Evolutionary conservation across 306 rosid genomes (phyloP).

Genomic region (Psophocarpus tetragonolobus): DNA sequence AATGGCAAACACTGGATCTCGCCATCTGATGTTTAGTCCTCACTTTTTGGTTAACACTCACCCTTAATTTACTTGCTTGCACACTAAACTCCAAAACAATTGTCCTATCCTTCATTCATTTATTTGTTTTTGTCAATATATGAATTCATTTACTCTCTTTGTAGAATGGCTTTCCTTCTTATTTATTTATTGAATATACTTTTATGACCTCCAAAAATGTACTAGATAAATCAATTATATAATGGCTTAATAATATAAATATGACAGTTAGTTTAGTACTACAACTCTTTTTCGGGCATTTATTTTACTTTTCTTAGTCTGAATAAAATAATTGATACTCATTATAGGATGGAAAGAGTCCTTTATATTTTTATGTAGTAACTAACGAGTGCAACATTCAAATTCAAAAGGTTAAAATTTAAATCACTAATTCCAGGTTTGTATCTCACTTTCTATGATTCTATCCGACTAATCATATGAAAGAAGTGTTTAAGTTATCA

Average conservation of each 20-base stretch:
- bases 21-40: conserved; percentile 63
- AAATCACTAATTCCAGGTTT: no score
- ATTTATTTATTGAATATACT: background rate
- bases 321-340: no score
- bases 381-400: no score
- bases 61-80: background rate
- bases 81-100: background rate
- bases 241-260: background rate
- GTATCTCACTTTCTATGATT: no score
- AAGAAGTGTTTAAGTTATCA: no score
- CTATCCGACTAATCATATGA: no score
- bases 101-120: background rate
- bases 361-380: no score
- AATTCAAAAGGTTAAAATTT: no score
- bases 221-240: background rate
- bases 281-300: no score
- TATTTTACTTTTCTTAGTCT: no score
- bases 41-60: background rate
- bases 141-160: conserved; percentile 22
- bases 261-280: no score
- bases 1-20: conserved; percentile 95
- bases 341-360: no score
- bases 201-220: background rate
- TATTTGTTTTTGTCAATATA: background rate
- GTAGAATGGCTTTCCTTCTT: background rate